Conservation (phyloP, 2,329 filamentous ascomycete genomes). For the Seiridium cupressi region DNA sequence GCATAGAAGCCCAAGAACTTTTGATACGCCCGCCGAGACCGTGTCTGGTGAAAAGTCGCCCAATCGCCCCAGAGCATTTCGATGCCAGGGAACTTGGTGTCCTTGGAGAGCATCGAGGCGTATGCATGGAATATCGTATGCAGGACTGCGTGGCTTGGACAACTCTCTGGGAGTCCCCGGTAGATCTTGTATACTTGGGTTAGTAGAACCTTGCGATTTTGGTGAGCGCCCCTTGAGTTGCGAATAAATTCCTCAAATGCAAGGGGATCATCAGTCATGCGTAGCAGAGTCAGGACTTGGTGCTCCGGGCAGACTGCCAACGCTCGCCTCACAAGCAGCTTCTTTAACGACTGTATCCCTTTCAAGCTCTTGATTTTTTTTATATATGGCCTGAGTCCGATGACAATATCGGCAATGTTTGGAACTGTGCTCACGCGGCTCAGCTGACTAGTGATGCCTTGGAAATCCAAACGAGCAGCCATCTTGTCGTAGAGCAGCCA, state of each 20-base stretch:
- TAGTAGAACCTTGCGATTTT: slow-evolving; percentile 28
- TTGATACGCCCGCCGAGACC: slow-evolving; percentile 44
- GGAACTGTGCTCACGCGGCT: slow-evolving; percentile 19
- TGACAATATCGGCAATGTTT: slow-evolving; percentile 21
- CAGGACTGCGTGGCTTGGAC: slow-evolving; percentile 37
- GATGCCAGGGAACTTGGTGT: slow-evolving; percentile 35
- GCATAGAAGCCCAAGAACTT: slow-evolving; percentile 50
- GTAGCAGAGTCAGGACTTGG: slow-evolving; percentile 36
- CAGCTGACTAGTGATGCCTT: slow-evolving; percentile 21
- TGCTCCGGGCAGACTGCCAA: slow-evolving; percentile 20
- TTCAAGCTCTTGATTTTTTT: slow-evolving; percentile 5
- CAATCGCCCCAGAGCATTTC: slow-evolving; percentile 50
- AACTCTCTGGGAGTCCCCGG: slow-evolving; percentile 36
- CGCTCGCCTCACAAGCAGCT: slow-evolving; percentile 25
- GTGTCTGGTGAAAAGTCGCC: slow-evolving; percentile 35
- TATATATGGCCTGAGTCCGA: slow-evolving; percentile 17
- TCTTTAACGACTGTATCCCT: slow-evolving; percentile 14
- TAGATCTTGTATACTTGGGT: slow-evolving; percentile 44
- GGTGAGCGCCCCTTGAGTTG: slow-evolving; percentile 16
- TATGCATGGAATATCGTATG: slow-evolving; percentile 39
- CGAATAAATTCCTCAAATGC: slow-evolving; percentile 45
- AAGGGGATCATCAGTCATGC: slow-evolving; percentile 32
- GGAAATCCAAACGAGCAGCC: slow-evolving; percentile 21
- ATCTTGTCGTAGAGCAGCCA: slow-evolving; percentile 26
- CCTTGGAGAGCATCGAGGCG: slow-evolving; percentile 30